These are phyloP conservation scores for Exophiala dermatitidis DNA, from an alignment of 2,329 filamentous ascomycete species.

Conservation along the genomic window DNA sequence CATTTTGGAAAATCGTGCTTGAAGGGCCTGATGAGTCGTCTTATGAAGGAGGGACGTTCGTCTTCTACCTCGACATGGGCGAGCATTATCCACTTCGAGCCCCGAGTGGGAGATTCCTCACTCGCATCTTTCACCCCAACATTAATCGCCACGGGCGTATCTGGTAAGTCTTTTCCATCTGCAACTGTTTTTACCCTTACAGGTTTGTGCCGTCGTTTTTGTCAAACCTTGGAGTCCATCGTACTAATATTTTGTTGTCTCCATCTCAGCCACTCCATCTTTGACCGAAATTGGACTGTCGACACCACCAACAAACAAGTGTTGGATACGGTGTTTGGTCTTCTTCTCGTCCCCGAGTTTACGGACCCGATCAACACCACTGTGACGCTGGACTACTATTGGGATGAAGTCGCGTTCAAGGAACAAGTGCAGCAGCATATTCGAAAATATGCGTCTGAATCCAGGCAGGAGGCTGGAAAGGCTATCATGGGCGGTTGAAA, in stretches of 20 bases:
- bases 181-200: neutral
- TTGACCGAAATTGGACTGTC: conserved; percentile 33
- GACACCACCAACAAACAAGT: conserved; percentile 32
- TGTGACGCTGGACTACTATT: conserved; percentile 22
- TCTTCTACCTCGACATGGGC: conserved; percentile 34
- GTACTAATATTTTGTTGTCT: neutral
- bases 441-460: conserved; percentile 15
- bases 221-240: neutral
- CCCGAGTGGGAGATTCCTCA: conserved; percentile 34
- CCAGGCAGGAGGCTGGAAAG: conserved; percentile 6
- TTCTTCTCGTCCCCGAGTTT: conserved; percentile 32
- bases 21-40: conserved; percentile 30
- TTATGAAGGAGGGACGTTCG: conserved; percentile 32
- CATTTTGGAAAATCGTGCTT: conserved; percentile 39
- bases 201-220: neutral
- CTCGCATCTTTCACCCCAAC: conserved; percentile 35
- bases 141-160: conserved; percentile 35
- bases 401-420: conserved; percentile 24
- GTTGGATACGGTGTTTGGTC: conserved; percentile 32
- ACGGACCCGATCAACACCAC: conserved; percentile 28
- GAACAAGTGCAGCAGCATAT: conserved; percentile 23
- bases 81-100: conserved; percentile 34
- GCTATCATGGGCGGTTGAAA: conserved; percentile 5
- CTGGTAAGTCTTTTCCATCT: conserved; percentile 27
- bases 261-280: conserved; percentile 12